Base-by-base conservation (phyloP, 176 grass and related monocot genomes). In the Carex cristatella region DNA sequence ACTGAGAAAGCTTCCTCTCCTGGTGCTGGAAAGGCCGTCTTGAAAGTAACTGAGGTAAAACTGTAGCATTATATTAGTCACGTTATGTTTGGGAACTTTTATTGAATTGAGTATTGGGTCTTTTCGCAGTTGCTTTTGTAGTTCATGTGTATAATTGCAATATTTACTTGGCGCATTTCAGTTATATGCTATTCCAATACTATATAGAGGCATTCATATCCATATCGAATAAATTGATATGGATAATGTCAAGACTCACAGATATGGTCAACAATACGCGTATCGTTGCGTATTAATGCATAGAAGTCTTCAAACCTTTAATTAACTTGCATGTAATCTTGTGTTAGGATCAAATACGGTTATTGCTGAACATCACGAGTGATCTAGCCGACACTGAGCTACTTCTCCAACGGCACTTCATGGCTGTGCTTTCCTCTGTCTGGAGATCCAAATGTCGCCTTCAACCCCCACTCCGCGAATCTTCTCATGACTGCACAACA, bases 321-420 rank as follows among this genome's bases (percentile, higher is more conserved):
- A 23, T 23, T 23, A 23, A 23, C 23, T 23, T 23, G 23, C 23
- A 23, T 23, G 23, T 23, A 23, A 23, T 23, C 85, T 35, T 92
- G 31, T 88, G 78, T 54, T 91, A 99, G 96, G 96, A 95, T 81
- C 96, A 99, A 95, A 86, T 91, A 83, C 90, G 89, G 69, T 89
- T 84, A 85, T 83, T 99, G 87, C 73, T 99, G 10, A 95, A 91
- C 83, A 92, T 94, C 81, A 95, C 87, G 9, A 99, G 93, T 33
- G 87, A 94, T 87, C 78, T 94, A 65, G 91, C 93, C 18, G 88
- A 99, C 81, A 95, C 86, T 65, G 96, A 95, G 63, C 88, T 99
- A 84, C 93, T 95, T 72, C 91, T 99, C 58, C 93, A 99, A 73
- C 94, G 93, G 79, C 96, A 99, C 89, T 95, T 99, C 67, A 79